Conservation (phyloP, 1,284 basidiomycete species). For the Papiliotrema flavescens region DNA sequence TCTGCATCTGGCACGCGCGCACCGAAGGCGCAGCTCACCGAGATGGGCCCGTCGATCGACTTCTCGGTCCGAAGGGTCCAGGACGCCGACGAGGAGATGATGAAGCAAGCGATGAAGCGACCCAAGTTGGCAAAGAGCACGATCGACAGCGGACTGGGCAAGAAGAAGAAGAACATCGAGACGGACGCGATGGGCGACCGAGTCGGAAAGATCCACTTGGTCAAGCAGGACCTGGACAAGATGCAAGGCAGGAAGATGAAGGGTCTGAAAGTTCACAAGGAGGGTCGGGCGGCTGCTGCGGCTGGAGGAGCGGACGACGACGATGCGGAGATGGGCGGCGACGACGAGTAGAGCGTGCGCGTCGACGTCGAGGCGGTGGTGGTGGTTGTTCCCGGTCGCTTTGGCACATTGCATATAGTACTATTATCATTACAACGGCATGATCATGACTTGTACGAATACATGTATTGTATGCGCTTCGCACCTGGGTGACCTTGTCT, state of each 20-base stretch:
- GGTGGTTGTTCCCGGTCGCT: no score
- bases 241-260: conserved; percentile 62
- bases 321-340: not conserved
- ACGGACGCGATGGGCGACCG: conserved; percentile 98
- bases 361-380: not conserved
- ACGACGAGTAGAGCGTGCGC: not conserved
- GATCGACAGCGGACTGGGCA: conserved; percentile 79
- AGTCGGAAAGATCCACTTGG: conserved; percentile 84
- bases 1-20: conserved; percentile 67
- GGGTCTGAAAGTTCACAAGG: conserved; percentile 40
- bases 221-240: conserved; percentile 79
- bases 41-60: conserved; percentile 90
- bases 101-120: conserved; percentile 74
- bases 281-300: conserved; percentile 20
- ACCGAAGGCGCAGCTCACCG: conserved; percentile 75
- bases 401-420: no score
- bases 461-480: no score
- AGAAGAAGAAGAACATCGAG: conserved; percentile 91
- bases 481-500: no score
- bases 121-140: conserved; percentile 84
- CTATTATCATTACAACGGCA: no score
- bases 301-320: conserved; percentile 17
- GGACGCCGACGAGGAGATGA: conserved; percentile 70
- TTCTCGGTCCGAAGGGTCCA: conserved; percentile 72
- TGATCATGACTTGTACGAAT: no score